Percentiles rank a stretch among this genome's conserved stretches.
Evolutionary conservation across 2,329 filamentous ascomycete species (phyloP).

Genomic region (Teratosphaeria zuluensis): DNA sequence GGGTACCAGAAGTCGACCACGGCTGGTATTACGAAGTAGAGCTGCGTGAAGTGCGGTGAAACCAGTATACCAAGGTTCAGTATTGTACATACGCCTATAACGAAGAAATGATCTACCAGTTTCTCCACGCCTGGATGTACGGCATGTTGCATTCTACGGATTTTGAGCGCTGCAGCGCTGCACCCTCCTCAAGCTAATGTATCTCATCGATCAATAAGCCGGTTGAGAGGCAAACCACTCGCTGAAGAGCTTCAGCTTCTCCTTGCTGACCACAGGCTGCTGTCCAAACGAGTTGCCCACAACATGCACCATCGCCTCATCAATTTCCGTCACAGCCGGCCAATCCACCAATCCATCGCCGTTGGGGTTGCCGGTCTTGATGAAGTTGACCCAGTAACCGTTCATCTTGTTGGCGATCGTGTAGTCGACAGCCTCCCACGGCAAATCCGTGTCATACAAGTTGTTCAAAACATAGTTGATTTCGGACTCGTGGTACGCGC

Average conservation of each 20-base stretch:
- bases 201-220: not conserved
- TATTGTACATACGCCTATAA: not conserved
- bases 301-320: conserved; percentile 35
- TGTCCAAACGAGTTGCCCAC: not conserved
- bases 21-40: not conserved
- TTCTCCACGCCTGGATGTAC: no score
- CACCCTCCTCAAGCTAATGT: not conserved
- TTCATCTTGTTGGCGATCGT: not conserved
- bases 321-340: conserved; percentile 25
- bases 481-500: not conserved
- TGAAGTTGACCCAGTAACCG: conserved; percentile 44
- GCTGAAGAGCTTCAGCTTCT: not conserved
- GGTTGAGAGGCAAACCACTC: not conserved
- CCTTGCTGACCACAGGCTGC: not conserved
- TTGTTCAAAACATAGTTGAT: not conserved
- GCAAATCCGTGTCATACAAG: not conserved
- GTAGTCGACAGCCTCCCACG: not conserved
- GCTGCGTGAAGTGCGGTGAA: not conserved
- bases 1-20: conserved; percentile 14
- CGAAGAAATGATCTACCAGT: not conserved
- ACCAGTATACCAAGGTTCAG: not conserved
- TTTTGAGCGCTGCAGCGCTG: not conserved
- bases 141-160: no score
- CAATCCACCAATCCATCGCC: not conserved
- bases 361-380: conserved; percentile 43